These are phyloP conservation scores for Mortierella alpina DNA, from an alignment of 192 early-diverging fungal genomes.

Conservation along the genomic window DNA sequence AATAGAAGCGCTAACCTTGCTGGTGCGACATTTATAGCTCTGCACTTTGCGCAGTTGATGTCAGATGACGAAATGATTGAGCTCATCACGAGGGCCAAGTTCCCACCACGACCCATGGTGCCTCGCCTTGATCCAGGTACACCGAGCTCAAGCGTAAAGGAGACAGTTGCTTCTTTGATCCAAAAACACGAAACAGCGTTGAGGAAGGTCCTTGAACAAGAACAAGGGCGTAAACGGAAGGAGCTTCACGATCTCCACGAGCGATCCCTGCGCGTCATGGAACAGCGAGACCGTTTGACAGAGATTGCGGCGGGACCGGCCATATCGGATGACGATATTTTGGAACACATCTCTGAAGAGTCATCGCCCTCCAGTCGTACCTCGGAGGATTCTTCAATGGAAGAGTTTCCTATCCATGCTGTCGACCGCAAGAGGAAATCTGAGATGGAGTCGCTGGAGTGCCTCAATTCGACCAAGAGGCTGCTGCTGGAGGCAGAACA, in stretches of 20 bases:
- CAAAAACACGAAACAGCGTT: conserved; percentile 24
- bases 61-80: conserved; percentile 7
- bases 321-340: conserved; percentile 7
- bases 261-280: conserved; percentile 26
- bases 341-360: conserved; percentile 13
- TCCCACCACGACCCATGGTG: conserved; percentile 42
- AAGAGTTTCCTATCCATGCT: neutral
- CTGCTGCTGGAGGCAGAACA: neutral
- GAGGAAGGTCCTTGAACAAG: neutral
- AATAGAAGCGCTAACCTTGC: no score
- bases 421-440: conserved; percentile 21
- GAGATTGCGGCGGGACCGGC: neutral
- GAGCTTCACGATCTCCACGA: conserved; percentile 12
- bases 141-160: neutral
- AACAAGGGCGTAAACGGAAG: conserved; percentile 17
- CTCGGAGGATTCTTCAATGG: neutral
- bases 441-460: neutral
- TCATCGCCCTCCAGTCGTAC: conserved; percentile 22
- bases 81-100: conserved; percentile 6
- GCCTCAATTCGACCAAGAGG: neutral
- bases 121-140: conserved; percentile 2
- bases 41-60: conserved; percentile 16
- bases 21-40: neutral
- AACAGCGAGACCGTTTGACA: neutral
- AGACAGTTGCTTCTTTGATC: conserved; percentile 16